Evolutionary conservation across 805 yeast genomes (phyloP).

Genomic region (Ogataea nitratoaversa): DNA sequence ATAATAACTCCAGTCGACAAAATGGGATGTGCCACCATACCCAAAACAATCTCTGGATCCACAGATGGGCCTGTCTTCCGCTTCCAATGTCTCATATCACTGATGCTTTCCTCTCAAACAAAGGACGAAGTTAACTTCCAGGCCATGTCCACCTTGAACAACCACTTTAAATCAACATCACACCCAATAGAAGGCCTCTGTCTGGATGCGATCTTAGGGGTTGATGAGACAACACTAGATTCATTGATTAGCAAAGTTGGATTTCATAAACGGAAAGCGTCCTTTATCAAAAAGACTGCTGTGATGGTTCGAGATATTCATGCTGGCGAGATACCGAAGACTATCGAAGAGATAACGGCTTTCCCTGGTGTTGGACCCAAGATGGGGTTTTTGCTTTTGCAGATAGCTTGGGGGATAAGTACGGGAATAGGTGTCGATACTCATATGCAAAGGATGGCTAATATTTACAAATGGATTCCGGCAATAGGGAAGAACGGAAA

Average conservation of each 20-base stretch:
- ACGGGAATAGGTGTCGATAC: constrained; percentile 94
- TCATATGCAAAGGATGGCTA: constrained; percentile 77
- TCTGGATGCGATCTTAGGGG: constrained; percentile 46
- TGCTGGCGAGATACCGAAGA: constrained; percentile 68
- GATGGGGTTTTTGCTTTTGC: constrained; percentile 82
- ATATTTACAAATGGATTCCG: constrained; percentile 77
- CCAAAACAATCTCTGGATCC: constrained; percentile 37
- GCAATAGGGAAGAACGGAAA: constrained; percentile 34
- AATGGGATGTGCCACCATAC: constrained; percentile 74
- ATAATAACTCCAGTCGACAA: constrained; percentile 82
- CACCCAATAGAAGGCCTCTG: constrained; percentile 47
- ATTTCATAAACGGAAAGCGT: constrained; percentile 77
- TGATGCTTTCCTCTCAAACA: constrained; percentile 89
- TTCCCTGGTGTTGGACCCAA: constrained; percentile 96
- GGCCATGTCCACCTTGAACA: constrained; percentile 63
- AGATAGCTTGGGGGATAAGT: constrained; percentile 74
- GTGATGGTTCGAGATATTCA: constrained; percentile 45
- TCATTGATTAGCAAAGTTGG: constrained; percentile 74
- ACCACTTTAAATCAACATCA: constrained; percentile 36
- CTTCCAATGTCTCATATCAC: constrained; percentile 70
- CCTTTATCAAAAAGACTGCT: constrained; percentile 60
- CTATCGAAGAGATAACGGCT: constrained; percentile 56
- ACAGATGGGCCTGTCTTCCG: constrained; percentile 43
- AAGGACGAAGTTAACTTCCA: constrained; percentile 80
- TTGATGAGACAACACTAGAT: constrained; percentile 57